Conservation (phyloP, 306 rosid genomes). For the Dalbergia oliveri region DNA sequence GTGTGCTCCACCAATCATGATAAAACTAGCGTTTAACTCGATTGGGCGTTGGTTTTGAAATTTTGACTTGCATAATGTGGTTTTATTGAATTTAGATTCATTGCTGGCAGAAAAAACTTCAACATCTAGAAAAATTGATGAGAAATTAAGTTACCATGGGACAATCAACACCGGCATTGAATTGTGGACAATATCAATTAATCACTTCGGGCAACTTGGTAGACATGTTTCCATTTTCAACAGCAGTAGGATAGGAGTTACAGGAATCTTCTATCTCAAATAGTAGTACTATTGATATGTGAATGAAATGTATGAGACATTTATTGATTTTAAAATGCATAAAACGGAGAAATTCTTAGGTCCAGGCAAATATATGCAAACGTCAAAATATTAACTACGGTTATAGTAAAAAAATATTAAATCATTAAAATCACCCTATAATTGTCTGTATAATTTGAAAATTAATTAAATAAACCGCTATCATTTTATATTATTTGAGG, state of each 20-base stretch:
- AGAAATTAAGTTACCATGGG: neutral
- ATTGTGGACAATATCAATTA: slow-evolving; percentile 5
- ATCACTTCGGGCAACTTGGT: neutral
- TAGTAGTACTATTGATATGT: neutral
- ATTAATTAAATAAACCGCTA: too few relatives aligned
- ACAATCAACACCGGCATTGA: slow-evolving; percentile 11
- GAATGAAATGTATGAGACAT: neutral
- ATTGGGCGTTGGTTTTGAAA: slow-evolving; percentile 20
- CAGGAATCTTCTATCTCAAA: neutral
- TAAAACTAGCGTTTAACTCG: neutral
- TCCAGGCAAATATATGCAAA: too few relatives aligned
- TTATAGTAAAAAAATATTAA: too few relatives aligned
- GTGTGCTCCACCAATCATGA: neutral
- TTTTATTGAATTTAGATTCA: neutral
- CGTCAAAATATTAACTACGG: too few relatives aligned
- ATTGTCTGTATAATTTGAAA: too few relatives aligned
- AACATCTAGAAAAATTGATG: neutral
- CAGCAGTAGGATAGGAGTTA: slow-evolving; percentile 6
- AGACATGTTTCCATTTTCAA: slow-evolving; percentile 35
- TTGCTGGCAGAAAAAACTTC: slow-evolving; percentile 11
- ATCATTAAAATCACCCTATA: too few relatives aligned
- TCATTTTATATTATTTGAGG: too few relatives aligned
- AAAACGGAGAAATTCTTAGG: neutral
- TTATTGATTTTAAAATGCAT: neutral
- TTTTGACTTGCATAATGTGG: neutral